Base-by-base conservation (phyloP, 2,329 filamentous ascomycete species). In the Colletotrichum endophyticum region DNA sequence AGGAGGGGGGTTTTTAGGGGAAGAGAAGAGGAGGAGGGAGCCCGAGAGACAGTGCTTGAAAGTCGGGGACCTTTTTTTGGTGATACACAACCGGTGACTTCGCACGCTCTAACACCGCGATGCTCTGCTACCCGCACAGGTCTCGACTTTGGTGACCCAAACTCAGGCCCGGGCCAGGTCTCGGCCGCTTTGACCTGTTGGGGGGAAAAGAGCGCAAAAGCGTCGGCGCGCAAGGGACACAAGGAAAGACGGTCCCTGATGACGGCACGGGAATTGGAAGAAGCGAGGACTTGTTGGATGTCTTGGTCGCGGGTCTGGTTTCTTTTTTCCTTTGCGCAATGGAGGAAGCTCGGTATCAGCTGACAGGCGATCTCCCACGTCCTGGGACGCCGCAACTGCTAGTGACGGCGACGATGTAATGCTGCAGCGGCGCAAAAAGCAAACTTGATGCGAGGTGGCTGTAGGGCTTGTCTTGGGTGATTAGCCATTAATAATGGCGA, bases 41-140 rank as follows among this genome's bases (percentile, higher is more conserved):
- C n/a, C 27, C 22, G 32, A 66, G 61, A 12, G 27, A 62, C 56
- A 36, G 53, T 61, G 72, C 67, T 76, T 30, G 56, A 64, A 68
- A 53, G 36, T 44, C 56, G 44, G 36, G 72, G 44, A 27, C 19
- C 36, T 36, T 63, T 66, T 75, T 63, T 57, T 76, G 68, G 75
- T 77, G 73, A 77, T 77, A 77, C 75, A 76, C 67, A 71, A 67
- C 72, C 62, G 32, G 62, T 72, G 67, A 77, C 67, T 70, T 74
- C 74, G 73, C 69, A 66, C 71, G 39, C 74, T 69, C 71, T 56
- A 59, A 66, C 36, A 59, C 74, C 36, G 72, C 36, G 68, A 75
- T 75, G 72, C 61, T 39, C 19, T 72, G 62, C 36, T 64, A 73
- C 57, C 64, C 64, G 73, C 57, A 69, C 73, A 73, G 73, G 73